Conservation (phyloP, 345 rosid genomes). For the Fremontodendron californicum region DNA sequence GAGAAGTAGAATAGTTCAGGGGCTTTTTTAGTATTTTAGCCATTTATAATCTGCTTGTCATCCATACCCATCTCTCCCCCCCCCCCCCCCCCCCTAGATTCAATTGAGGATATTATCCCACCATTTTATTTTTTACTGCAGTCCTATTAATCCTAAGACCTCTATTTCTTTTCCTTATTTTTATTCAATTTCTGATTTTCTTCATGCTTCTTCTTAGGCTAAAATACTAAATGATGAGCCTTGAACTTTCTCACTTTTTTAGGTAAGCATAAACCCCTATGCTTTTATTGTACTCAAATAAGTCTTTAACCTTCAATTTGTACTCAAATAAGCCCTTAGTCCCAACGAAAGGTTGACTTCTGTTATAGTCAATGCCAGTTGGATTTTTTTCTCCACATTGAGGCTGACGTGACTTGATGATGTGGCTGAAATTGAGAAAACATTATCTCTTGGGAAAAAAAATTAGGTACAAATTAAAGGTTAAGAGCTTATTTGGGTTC, state of each 20-base stretch:
- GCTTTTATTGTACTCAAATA: background rate
- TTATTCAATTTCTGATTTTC: background rate
- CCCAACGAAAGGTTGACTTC: background rate
- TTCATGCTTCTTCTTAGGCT: background rate
- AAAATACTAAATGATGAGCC: background rate
- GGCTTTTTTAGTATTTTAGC: background rate
- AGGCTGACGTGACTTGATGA: too few relatives aligned
- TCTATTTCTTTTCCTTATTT: background rate
- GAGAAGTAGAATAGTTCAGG: too few relatives aligned
- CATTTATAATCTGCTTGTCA: background rate
- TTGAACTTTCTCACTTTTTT: background rate
- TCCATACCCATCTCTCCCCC: background rate
- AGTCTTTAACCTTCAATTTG: too few relatives aligned
- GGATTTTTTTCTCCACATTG: background rate
- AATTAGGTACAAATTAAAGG: too few relatives aligned
- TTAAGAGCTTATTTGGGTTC: too few relatives aligned
- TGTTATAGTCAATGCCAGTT: background rate
- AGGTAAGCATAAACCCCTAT: background rate
- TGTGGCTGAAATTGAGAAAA: too few relatives aligned
- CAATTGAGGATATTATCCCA: background rate
- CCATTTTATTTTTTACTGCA: background rate
- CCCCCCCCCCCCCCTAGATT: too few relatives aligned
- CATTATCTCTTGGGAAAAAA: too few relatives aligned
- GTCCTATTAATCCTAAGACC: background rate
- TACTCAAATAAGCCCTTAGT: background rate